Base-by-base conservation (phyloP, 2,329 filamentous ascomycete genomes). In the Ophiostoma tasmaniense region DNA sequence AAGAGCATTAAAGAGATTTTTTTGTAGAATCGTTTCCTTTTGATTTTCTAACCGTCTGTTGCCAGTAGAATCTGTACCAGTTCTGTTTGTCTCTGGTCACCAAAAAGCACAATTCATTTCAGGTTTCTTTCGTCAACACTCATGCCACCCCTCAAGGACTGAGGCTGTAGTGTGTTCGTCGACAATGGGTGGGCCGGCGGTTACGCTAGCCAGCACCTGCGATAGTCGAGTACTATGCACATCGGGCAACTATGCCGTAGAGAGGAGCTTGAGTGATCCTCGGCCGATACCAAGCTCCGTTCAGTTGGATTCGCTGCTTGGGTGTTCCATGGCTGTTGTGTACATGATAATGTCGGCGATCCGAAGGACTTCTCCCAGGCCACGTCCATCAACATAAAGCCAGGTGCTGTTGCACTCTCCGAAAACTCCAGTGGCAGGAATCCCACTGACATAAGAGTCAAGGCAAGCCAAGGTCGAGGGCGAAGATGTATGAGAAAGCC, bases 11-110 rank as follows among this genome's bases (percentile, higher is more conserved):
- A 14, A 66, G 42, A 64, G 64, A 64, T 52, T 50, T 59, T 64
- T 70, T 65, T 75, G 78, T 76, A 76, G 74, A 33, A 25, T 62
- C 50, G 35, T 62, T 66, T 68, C 45, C 35, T 25, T 66, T 52
- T 39, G 37, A 39, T 39, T 39, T 50, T 42, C 55, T 75, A 45
- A 20, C 78, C 76, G 76, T 73, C 76, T 73, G 73, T 75, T 76
- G 74, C 73, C 73, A 73, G 73, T 74, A 59, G 71, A 73, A 71
- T 74, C 73, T 72, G 70, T 64, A 76, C 74, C 75, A 70, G 79
- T 75, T 72, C 55, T 30, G 11, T 61, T 61, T 28, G 55, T 61
- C 55, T 7, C 14, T 61, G 55, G 55, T 25, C 55, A 30, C 55
- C 55, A 17, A 22, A 25, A 25, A 30, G 17, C 13, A 10, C 55